A percentile compares a stretch with the other conserved stretches of the same genome.
These are phyloP conservation scores for Linum tenue DNA, from an alignment of 345 rosid species.

Conservation along the genomic window DNA sequence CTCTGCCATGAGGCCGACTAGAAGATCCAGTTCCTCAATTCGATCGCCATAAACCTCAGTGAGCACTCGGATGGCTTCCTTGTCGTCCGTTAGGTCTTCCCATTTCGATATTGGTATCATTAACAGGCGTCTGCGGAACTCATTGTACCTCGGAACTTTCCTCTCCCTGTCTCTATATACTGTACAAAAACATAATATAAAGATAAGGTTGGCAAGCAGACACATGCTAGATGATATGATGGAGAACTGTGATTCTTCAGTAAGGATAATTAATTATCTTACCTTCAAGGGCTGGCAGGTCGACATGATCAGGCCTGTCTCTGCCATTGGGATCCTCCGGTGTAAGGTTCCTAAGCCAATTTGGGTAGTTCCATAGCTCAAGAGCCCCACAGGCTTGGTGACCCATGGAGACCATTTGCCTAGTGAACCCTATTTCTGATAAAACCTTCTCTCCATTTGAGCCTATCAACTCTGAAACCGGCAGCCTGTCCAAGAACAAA, in stretches of 20 bases:
- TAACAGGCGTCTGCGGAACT: conserved; percentile 34
- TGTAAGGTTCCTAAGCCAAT: conserved; percentile 35
- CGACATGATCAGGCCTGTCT: conserved; percentile 39
- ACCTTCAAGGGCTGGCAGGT: conserved; percentile 52
- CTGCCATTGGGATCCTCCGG: conserved; percentile 34
- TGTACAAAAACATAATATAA: conserved; percentile 1
- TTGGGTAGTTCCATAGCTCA: conserved; percentile 51
- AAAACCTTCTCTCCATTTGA: conserved; percentile 30
- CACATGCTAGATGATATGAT: too few species aligned
- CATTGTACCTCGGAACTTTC: conserved; percentile 45
- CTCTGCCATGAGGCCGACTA: conserved; percentile 57
- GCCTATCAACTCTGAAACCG: conserved; percentile 31
- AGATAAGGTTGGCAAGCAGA: too few species aligned
- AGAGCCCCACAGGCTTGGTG: conserved; percentile 55
- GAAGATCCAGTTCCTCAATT: conserved; percentile 46
- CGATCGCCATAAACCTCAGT: conserved; percentile 40
- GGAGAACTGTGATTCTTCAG: too few species aligned
- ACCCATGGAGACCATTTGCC: conserved; percentile 55
- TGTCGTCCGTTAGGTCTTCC: conserved; percentile 55
- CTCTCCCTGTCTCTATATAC: conserved; percentile 63
- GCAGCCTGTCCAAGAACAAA: conserved; percentile 16
- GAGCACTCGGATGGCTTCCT: conserved; percentile 29
- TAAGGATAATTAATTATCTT: neutral
- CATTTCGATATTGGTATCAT: conserved; percentile 43
- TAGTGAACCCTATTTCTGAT: conserved; percentile 32